Evolutionary conservation across 169 alveolate species (phyloP).

Genomic region (Amoebophrya sp.): DNA sequence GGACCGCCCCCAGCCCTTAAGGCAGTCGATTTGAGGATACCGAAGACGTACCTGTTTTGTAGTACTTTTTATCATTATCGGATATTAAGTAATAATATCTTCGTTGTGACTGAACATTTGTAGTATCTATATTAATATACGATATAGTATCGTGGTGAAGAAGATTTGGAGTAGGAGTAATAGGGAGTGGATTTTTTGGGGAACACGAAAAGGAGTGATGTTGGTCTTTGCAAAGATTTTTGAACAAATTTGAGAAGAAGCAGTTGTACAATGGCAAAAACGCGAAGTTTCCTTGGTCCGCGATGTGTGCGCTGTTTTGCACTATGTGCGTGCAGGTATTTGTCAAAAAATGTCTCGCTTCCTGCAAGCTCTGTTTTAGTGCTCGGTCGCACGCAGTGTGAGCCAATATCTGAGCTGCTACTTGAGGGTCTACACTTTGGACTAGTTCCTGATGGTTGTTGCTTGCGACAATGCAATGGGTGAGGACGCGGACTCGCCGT

Average conservation of each 20-base stretch:
- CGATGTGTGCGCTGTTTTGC: not conserved
- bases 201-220: too few relatives aligned
- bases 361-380: not conserved
- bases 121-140: too few relatives aligned
- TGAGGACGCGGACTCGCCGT: constrained; percentile 92
- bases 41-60: not conserved
- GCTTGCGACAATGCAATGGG: constrained; percentile 41
- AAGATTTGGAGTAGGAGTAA: too few relatives aligned
- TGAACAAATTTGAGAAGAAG: not conserved
- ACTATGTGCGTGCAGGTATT: not conserved
- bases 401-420: not conserved
- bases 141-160: not conserved
- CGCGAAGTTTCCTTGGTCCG: constrained; percentile 8
- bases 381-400: not conserved
- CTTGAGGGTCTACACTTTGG: not conserved
- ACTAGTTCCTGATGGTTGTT: not conserved
- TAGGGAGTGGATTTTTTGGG: too few relatives aligned
- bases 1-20: not conserved
- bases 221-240: not conserved
- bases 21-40: not conserved
- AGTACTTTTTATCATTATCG: not conserved
- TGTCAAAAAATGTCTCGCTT: not conserved
- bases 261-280: not conserved
- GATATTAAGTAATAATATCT: too few relatives aligned
- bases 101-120: too few relatives aligned